Conservation (phyloP, 129 eudicot species). For the Flaveria trinervia region DNA sequence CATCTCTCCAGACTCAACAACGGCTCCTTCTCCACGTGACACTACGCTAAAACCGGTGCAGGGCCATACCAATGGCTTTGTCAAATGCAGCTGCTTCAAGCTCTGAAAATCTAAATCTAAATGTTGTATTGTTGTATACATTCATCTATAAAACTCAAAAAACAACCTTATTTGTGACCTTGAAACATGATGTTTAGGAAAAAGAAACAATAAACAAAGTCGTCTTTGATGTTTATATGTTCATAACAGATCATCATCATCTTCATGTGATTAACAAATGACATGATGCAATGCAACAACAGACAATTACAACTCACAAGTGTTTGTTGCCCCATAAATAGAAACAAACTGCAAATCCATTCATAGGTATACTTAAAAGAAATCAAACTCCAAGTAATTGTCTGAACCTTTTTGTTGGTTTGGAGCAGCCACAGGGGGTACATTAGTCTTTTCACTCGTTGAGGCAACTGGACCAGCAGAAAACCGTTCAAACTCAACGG, state of each 20-base stretch:
- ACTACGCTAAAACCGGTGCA: constrained; percentile 20
- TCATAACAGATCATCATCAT: constrained; percentile 20
- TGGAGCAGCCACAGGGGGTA: constrained; percentile 34
- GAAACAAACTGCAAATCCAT: constrained; percentile 27
- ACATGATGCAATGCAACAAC: constrained; percentile 35
- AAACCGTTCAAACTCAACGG: constrained; percentile 52
- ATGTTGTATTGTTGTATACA: constrained; percentile 10
- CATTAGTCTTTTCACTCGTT: constrained; percentile 44
- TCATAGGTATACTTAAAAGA: constrained; percentile 40
- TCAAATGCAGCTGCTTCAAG: constrained; percentile 60
- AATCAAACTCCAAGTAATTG: constrained; percentile 71
- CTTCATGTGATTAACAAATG: constrained; percentile 28
- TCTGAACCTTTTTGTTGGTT: constrained; percentile 58
- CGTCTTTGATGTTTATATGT: constrained; percentile 25
- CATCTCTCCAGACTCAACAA: constrained; percentile 28
- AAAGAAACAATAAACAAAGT: constrained; percentile 22
- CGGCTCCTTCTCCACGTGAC: constrained; percentile 26
- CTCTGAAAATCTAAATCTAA: constrained; percentile 25
- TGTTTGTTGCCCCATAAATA: constrained; percentile 22
- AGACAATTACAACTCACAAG: constrained; percentile 38
- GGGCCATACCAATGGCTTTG: constrained; percentile 11
- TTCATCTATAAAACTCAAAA: constrained; percentile 11
- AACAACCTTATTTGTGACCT: constrained; percentile 24
- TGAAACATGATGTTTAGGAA: neutral
- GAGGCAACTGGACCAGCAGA: constrained; percentile 37